A percentile compares a stretch with the other conserved stretches of the same genome.
Conservation (phyloP, 73 alveolate genomes). For the Effrenium voratum region DNA sequence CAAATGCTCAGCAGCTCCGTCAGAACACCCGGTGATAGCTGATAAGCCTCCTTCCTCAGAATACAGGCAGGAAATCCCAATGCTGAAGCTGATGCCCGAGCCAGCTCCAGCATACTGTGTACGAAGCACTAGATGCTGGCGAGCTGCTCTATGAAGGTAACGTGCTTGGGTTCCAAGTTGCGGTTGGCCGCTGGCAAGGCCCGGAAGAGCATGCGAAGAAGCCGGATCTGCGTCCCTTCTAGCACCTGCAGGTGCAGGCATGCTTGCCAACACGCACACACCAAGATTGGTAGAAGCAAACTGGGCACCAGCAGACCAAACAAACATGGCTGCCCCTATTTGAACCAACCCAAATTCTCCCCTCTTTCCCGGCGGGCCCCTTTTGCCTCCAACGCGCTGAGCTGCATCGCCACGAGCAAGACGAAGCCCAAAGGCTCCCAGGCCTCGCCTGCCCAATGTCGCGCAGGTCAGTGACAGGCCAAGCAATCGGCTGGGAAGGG, state of each 20-base stretch:
- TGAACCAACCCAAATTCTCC: too few relatives aligned
- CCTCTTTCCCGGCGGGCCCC: too few relatives aligned
- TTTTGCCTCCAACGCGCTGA: constrained; percentile 18
- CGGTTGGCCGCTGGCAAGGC: constrained; percentile 14
- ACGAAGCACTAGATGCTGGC: neutral
- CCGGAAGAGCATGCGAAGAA: constrained; percentile 82
- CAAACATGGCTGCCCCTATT: too few relatives aligned
- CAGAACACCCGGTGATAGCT: constrained; percentile 39
- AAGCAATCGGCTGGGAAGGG: too few relatives aligned
- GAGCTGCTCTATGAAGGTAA: constrained; percentile 29
- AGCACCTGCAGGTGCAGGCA: neutral
- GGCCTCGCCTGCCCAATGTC: too few relatives aligned
- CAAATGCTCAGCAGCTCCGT: constrained; percentile 46
- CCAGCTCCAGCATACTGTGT: neutral
- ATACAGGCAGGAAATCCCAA: neutral
- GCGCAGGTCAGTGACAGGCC: too few relatives aligned
- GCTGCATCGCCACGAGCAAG: constrained; percentile 18
- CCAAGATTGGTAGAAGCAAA: too few relatives aligned
- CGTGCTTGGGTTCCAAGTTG: constrained; percentile 23
- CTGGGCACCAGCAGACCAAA: too few relatives aligned
- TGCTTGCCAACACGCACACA: too few relatives aligned
- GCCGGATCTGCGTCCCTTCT: constrained; percentile 71
- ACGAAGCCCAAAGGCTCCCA: constrained; percentile 56
- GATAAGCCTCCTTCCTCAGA: constrained; percentile 22
- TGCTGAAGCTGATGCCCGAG: neutral